Evolutionary conservation across 2,329 filamentous ascomycete genomes (phyloP).

Genomic region (Coleophoma eucalyptorum): DNA sequence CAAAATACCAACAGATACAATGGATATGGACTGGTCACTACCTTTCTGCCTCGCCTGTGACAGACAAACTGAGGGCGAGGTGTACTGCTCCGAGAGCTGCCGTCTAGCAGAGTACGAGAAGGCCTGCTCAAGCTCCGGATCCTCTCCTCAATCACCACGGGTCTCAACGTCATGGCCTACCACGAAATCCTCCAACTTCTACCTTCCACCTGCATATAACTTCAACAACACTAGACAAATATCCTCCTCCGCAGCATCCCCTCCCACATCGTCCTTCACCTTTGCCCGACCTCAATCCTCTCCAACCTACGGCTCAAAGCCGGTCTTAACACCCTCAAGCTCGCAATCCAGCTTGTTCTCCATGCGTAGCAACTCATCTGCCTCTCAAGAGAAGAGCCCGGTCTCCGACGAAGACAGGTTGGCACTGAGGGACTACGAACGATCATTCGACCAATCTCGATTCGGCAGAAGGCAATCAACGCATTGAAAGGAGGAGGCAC

Average conservation of each 20-base stretch:
- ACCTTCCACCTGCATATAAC: constrained; percentile 72
- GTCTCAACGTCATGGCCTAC: constrained; percentile 29
- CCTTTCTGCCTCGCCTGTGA: constrained; percentile 95
- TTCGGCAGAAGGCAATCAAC: constrained; percentile 27
- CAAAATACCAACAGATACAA: constrained; percentile 9
- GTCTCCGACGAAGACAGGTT: constrained; percentile 74
- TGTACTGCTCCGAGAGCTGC: constrained; percentile 92
- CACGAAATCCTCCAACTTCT: constrained; percentile 53
- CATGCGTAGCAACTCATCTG: constrained; percentile 59
- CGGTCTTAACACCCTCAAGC: constrained; percentile 64
- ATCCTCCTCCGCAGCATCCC: constrained; percentile 47
- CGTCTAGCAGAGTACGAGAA: constrained; percentile 83
- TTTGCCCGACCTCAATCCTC: constrained; percentile 45
- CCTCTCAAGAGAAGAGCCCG: constrained; percentile 45
- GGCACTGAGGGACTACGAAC: constrained; percentile 82
- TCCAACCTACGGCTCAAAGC: constrained; percentile 33
- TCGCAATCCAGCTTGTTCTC: constrained; percentile 84
- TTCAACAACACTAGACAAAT: constrained; percentile 58
- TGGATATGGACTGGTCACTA: constrained; percentile 64
- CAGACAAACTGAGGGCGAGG: constrained; percentile 74
- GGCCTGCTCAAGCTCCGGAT: constrained; percentile 51
- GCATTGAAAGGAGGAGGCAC: constrained; percentile 12
- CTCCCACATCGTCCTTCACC: constrained; percentile 30
- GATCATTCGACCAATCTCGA: constrained; percentile 72
- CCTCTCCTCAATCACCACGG: constrained; percentile 52